Conservation (phyloP, 495 filamentous ascomycete species). For the Tuber microsphaerosporum region DNA sequence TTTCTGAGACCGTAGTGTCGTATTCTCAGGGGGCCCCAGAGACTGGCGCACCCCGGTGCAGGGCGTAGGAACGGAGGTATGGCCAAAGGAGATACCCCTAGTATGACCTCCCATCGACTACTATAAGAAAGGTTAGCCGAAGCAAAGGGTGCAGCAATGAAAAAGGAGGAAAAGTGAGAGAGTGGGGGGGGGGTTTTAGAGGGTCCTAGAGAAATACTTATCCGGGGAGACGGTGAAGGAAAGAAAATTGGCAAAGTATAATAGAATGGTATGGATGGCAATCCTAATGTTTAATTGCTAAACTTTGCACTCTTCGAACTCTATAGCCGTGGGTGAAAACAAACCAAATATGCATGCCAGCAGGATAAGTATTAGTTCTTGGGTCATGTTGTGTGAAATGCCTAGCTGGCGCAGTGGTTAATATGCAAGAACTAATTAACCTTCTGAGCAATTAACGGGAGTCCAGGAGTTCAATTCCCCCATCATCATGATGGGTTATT, state of each 20-base stretch:
- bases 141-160: background rate
- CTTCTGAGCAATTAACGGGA: too few species aligned
- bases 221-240: background rate
- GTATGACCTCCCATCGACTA: background rate
- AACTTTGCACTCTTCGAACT: background rate
- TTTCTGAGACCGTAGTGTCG: background rate
- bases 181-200: background rate
- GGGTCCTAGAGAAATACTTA: background rate
- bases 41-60: background rate
- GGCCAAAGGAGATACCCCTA: background rate
- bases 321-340: background rate
- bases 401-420: too few species aligned
- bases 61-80: background rate
- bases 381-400: too few species aligned
- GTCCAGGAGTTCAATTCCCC: too few species aligned
- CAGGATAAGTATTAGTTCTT: too few species aligned
- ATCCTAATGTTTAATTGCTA: background rate
- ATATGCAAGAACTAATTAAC: too few species aligned
- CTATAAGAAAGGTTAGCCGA: background rate
- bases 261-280: background rate
- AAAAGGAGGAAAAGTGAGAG: background rate
- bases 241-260: background rate
- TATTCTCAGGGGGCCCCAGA: background rate
- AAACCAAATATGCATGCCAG: too few species aligned
- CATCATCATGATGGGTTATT: too few species aligned